A percentile compares a stretch with the other conserved stretches of the same genome.
Conservation (phyloP, 2,329 filamentous ascomycete genomes). For the Aureobasidium sp. region DNA sequence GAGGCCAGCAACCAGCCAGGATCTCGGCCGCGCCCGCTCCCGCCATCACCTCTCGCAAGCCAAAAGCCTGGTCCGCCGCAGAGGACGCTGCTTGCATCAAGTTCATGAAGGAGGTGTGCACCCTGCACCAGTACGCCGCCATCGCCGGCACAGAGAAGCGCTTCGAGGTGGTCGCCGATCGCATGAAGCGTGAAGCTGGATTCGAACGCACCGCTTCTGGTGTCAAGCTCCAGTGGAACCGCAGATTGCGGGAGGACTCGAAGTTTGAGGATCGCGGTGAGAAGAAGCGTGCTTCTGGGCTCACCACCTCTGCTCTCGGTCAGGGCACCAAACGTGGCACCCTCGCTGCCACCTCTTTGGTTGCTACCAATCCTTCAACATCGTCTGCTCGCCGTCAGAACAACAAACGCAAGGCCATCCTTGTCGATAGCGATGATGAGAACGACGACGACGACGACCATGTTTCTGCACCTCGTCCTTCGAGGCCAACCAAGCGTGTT, state of each 20-base stretch:
- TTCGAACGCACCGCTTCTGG: constrained; percentile 6
- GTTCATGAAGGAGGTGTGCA: constrained; percentile 3
- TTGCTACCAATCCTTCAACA: neutral
- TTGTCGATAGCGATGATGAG: neutral
- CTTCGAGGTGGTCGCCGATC: neutral
- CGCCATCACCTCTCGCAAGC: neutral
- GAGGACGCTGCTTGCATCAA: constrained; percentile 11
- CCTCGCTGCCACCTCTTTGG: neutral
- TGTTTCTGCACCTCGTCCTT: neutral
- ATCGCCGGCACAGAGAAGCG: constrained; percentile 3
- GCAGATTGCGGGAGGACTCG: constrained; percentile 5
- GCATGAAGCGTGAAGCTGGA: neutral
- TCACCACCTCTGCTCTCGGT: constrained; percentile 1
- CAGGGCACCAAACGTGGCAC: neutral
- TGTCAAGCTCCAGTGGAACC: constrained; percentile 15
- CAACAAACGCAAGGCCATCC: neutral
- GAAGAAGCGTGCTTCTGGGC: neutral
- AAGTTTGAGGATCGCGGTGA: constrained; percentile 8
- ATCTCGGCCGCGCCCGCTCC: neutral
- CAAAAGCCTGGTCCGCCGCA: constrained; percentile 5
- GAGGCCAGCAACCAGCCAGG: neutral
- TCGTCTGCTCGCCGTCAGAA: too few relatives aligned
- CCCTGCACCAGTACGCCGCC: neutral
- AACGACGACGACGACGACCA: neutral
- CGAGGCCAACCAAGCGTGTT: neutral